Base-by-base conservation (phyloP, 192 early-diverging fungal genomes). In the Coemansia sp. region DNA sequence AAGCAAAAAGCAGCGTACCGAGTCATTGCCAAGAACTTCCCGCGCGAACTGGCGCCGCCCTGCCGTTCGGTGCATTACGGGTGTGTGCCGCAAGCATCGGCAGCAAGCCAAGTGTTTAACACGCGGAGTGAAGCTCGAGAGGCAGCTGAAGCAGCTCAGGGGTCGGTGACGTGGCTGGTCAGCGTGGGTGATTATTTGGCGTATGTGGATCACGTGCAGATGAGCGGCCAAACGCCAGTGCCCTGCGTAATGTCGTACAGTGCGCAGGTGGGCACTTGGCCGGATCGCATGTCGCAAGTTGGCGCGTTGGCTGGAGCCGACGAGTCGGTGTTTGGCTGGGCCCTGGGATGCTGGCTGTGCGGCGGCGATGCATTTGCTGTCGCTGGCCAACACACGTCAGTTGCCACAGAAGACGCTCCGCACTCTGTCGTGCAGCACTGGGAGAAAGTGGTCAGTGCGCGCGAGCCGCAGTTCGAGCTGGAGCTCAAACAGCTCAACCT, bases 1-100 rank as follows among this genome's bases (percentile, higher is more conserved):
- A 73, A 73, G 48, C 76, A 79, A 49, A 79, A 79, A 55, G 76
- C 76, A 12, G 76, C 76, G 2, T 79, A 67, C 62, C 70, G 76
- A 8, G 61, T 79, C 24, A 79, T 73, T 58, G 71, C 70, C 34
- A 64, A 62, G 40, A 55, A 61, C 23, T 79, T 66, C 38, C 76
- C 76, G 1, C 44, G 40, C 44, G 55, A 63, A n/a, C 61, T 79
- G 25, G 20, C 64, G 18, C 70, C 76, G 34, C 76, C 76, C 0
- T 79, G 76, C 38, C 70, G 76, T 56, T 65, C 70, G 28, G 26
- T 79, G 21, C 70, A 69, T 61, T 79, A 79, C 31, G 76, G 76
- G 36, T 72, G 67, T 20, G 70, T 69, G 20, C 74, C 74, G 3
- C 56, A 49, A 9, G 21, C 25, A 14, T 9, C 68, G 20, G 50